Percentiles rank a stretch among this genome's conserved stretches.
phyloP scores from a whole-genome alignment of 2,329 filamentous ascomycete genomes.

The Aspergillus alliaceus region DNA sequence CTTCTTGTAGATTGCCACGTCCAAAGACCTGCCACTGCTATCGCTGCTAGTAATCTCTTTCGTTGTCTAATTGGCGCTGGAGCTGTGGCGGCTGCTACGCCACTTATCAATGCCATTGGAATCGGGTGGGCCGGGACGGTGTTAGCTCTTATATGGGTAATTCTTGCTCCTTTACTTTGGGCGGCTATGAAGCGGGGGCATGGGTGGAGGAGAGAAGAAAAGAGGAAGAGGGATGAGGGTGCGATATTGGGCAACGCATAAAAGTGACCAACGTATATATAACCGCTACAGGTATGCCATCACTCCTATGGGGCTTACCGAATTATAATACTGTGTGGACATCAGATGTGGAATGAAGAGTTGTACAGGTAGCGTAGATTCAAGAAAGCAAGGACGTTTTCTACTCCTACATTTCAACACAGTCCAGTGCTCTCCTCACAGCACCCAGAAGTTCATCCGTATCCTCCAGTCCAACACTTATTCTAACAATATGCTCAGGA shows the following conservation, averaged over 20 bases:
- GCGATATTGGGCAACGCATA: not conserved
- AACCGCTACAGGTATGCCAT: not conserved
- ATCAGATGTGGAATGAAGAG: too few relatives aligned
- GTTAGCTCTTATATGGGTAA: conserved; percentile 29
- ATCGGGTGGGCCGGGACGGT: conserved; percentile 45
- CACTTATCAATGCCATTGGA: conserved; percentile 40
- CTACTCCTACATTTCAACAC: not conserved
- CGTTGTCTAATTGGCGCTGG: conserved; percentile 43
- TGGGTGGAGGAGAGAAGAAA: not conserved
- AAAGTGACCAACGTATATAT: too few relatives aligned
- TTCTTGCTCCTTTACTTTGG: not conserved
- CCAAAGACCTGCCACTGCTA: conserved; percentile 35
- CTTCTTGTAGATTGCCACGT: conserved; percentile 47
- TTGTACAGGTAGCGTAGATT: not conserved
- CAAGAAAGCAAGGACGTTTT: not conserved
- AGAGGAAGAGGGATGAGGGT: not conserved
- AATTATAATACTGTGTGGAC: too few relatives aligned
- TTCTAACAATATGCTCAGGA: conserved; percentile 18
- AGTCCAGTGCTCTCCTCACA: not conserved
- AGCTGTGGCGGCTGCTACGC: conserved; percentile 38
- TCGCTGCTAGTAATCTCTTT: conserved; percentile 43
- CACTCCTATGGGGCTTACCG: too few relatives aligned
- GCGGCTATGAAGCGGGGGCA: not conserved
- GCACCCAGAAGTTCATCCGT: not conserved
- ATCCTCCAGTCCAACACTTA: conserved; percentile 21